Conservation (phyloP, 371 early-diverging fungal species). For the Mortierella sp. region DNA sequence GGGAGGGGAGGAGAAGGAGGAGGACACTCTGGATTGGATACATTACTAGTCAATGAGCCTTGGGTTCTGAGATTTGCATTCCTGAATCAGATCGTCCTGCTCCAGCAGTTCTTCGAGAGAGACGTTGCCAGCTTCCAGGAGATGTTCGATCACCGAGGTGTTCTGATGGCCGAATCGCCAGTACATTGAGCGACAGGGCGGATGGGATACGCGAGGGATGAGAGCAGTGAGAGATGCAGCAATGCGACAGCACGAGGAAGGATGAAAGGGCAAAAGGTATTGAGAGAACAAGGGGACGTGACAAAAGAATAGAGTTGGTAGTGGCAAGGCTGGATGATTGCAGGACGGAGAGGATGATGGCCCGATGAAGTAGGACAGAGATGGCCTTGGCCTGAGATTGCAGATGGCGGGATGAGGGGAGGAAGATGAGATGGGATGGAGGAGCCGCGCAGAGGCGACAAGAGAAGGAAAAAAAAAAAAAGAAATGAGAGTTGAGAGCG, state of each 20-base stretch:
- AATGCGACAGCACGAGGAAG: neutral
- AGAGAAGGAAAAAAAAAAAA: slow-evolving; percentile 10
- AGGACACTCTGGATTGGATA: neutral
- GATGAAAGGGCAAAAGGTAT: neutral
- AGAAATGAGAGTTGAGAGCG: no score
- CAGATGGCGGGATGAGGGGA: neutral
- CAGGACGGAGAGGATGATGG: neutral
- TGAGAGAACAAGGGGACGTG: neutral
- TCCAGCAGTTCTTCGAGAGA: slow-evolving; percentile 81
- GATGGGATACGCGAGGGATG: neutral
- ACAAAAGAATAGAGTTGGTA: neutral
- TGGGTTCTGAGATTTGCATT: slow-evolving; percentile 84
- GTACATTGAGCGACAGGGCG: slow-evolving; percentile 62
- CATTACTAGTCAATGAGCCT: slow-evolving; percentile 85
- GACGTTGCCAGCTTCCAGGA: slow-evolving; percentile 81
- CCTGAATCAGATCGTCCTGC: slow-evolving; percentile 88
- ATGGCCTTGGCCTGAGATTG: neutral
- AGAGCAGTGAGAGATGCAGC: neutral
- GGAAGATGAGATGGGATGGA: no score
- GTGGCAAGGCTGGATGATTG: neutral
- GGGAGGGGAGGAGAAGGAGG: neutral
- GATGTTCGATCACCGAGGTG: slow-evolving; percentile 78
- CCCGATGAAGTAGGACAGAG: neutral
- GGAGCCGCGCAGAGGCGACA: neutral
- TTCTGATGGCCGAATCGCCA: slow-evolving; percentile 85